Percentiles rank a stretch among this genome's conserved stretches.
phyloP scores from a whole-genome alignment of 2,329 filamentous ascomycete genomes.

The Ophiostoma sp. region DNA sequence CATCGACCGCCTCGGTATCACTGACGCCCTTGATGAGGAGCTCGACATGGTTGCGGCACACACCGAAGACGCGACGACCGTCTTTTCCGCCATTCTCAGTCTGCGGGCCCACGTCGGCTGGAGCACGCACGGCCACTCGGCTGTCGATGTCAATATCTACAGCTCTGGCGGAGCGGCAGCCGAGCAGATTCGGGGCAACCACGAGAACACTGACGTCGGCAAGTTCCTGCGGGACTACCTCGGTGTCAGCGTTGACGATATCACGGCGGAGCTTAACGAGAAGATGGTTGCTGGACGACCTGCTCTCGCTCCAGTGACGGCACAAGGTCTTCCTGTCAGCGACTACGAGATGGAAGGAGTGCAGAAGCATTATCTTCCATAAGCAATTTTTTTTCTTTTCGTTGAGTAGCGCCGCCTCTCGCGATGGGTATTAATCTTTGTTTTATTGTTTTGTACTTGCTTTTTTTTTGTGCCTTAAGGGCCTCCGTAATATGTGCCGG shows the following conservation, averaged over 20 bases:
- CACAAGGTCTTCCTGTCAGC: not conserved
- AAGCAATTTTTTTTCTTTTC: not conserved
- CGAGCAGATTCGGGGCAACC: slow-evolving; percentile 72
- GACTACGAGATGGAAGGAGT: slow-evolving; percentile 23
- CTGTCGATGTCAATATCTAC: slow-evolving; percentile 96
- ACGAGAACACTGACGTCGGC: slow-evolving; percentile 93
- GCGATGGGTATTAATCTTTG: not conserved
- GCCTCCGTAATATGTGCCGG: not conserved
- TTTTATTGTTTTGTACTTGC: not conserved
- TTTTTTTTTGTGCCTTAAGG: not conserved
- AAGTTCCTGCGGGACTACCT: slow-evolving; percentile 78
- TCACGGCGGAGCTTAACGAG: slow-evolving; percentile 73
- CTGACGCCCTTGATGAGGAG: slow-evolving; percentile 70
- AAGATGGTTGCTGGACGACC: slow-evolving; percentile 35
- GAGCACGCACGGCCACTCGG: slow-evolving; percentile 91
- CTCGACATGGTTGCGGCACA: slow-evolving; percentile 63
- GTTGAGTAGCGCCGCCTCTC: not conserved
- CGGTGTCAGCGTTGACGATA: slow-evolving; percentile 71
- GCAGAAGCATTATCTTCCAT: not conserved
- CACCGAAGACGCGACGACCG: slow-evolving; percentile 53
- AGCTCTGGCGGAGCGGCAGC: slow-evolving; percentile 68
- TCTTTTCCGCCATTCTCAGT: slow-evolving; percentile 83
- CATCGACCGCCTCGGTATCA: slow-evolving; percentile 70
- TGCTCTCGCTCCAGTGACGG: not conserved
- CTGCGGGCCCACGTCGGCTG: slow-evolving; percentile 87